Conservation (phyloP, 1,139 yeast species). For the Protomyces lactucae-debilis region DNA sequence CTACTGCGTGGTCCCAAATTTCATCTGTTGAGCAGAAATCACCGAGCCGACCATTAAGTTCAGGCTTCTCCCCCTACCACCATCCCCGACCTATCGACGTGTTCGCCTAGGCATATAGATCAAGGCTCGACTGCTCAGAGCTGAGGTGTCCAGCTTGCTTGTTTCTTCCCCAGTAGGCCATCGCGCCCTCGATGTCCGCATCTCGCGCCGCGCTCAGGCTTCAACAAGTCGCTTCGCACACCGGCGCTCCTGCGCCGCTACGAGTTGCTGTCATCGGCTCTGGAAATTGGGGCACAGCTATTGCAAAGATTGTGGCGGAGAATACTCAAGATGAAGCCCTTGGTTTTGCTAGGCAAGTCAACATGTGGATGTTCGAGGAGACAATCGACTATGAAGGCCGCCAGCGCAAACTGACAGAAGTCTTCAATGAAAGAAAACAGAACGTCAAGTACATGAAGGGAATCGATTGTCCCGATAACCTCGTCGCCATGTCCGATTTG, state of each 20-base stretch:
- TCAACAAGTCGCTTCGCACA: slow-evolving; percentile 9
- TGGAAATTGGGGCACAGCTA: slow-evolving; percentile 76
- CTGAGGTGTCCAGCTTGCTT: too few relatives aligned
- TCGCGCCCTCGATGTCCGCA: not conserved
- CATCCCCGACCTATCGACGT: too few relatives aligned
- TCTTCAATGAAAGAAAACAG: slow-evolving; percentile 79
- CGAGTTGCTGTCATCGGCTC: slow-evolving; percentile 44
- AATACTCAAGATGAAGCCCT: slow-evolving; percentile 65
- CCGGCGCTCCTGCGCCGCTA: slow-evolving; percentile 13
- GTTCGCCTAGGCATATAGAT: too few relatives aligned
- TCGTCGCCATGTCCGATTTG: slow-evolving; percentile 78
- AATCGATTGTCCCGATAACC: slow-evolving; percentile 70
- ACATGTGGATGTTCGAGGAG: slow-evolving; percentile 96
- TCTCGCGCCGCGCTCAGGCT: slow-evolving; percentile 6
- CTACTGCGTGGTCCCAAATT: too few relatives aligned
- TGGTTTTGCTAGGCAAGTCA: slow-evolving; percentile 57
- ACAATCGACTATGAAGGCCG: slow-evolving; percentile 47
- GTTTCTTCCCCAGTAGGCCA: too few relatives aligned
- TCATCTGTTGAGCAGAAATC: too few relatives aligned
- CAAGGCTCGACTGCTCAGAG: too few relatives aligned
- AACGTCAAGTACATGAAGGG: slow-evolving; percentile 82
- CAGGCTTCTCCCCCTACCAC: too few relatives aligned
- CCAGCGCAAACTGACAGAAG: slow-evolving; percentile 60
- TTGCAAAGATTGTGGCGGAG: slow-evolving; percentile 89
- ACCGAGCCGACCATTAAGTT: too few relatives aligned